Conservation (phyloP, 768 basidiomycete species). For the Amanita rubescens region DNA sequence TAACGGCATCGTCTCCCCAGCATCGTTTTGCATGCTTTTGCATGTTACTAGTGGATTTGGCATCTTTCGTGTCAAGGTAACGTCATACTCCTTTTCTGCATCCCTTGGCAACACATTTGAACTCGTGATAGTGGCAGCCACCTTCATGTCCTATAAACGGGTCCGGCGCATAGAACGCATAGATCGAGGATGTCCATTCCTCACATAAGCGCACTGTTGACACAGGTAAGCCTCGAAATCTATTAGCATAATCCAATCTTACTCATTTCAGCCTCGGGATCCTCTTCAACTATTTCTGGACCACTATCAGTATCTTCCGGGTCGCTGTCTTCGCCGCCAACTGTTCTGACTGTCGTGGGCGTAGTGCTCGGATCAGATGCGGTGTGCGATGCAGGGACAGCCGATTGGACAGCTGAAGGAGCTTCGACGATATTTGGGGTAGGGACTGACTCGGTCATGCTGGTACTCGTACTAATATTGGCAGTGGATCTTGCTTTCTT, state of each 20-base stretch:
- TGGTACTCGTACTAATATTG: neutral
- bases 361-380: neutral
- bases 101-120: slow-evolving; percentile 1
- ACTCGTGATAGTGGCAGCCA: neutral
- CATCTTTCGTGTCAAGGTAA: slow-evolving; percentile 11
- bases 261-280: neutral
- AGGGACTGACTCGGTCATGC: neutral
- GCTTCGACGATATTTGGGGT: neutral
- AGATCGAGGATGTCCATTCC: neutral
- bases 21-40: slow-evolving; percentile 4
- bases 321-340: neutral
- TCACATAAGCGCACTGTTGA: neutral
- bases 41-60: slow-evolving; percentile 4
- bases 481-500: neutral
- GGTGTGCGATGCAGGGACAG: too few species aligned
- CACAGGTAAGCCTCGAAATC: neutral
- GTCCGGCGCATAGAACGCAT: neutral
- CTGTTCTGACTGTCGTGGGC: neutral
- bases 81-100: slow-evolving; percentile 6
- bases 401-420: neutral
- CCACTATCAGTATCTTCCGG: neutral
- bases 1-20: neutral
- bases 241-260: neutral
- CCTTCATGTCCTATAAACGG: neutral
- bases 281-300: neutral